Base-by-base conservation (phyloP, 345 rosid genomes). In the Salix koriyanagi region DNA sequence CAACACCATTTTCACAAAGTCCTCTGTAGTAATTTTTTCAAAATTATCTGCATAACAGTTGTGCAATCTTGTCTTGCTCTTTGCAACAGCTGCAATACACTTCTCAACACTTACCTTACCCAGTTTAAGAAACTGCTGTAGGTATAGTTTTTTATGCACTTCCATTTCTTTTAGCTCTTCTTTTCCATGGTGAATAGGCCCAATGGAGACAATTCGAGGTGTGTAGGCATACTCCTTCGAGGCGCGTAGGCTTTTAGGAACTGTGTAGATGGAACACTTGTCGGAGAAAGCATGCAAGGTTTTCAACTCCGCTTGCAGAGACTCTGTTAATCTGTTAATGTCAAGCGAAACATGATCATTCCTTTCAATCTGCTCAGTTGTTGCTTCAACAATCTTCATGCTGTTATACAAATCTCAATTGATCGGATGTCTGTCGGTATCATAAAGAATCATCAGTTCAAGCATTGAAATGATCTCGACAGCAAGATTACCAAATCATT, bases 181-280 rank as follows among this genome's bases (percentile, higher is more conserved):
- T n/a, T 65, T 64, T 26, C 66, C 73, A 26, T 72, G 42, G 75
- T 77, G 80, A 50, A 70, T 41, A 7, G 80, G 80, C 8, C 80
- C 80, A 12, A 71, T 62, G 7, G 76, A 77, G 46, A 77, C 56
- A 1, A 65, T 6, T 34, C 50, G 46, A 48, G 75, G 80, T 6
- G 75, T 71, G 71, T 77, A 77, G 23, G 56, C 80, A 12, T 32
- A 21, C 12, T 44, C 65, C 28, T 65, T 71, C 8, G 62, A 18
- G 50, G 50, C 71, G 1, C 80, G 36, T 5, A 77, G 65, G 34
- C 75, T 34, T 25, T 71, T 71, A 54, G 80, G 80, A 34, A 77
- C 80, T 65, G 41, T 71, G 62, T 71, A 77, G 15, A 77, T 71
- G 32, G 71, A 77, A n/a, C 78, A 44, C 16, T 65, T 52, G 1